phyloP scores from a whole-genome alignment of 73 alveolate genomes.

The Stentor roeselii region DNA sequence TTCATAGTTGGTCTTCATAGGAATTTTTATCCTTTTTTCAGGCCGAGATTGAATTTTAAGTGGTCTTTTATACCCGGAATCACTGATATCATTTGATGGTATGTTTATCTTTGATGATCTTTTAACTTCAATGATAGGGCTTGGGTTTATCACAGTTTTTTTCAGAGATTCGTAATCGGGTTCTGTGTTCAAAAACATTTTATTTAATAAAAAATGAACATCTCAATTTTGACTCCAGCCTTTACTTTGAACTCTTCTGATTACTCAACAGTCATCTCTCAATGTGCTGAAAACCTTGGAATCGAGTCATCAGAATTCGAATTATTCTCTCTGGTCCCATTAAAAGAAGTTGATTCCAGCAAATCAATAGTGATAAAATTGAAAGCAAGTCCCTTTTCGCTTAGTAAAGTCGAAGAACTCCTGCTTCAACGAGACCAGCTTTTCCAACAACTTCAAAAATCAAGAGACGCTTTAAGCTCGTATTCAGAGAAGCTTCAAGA shows the following conservation, averaged over 20 bases:
- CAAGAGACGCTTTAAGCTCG: conserved; percentile 1
- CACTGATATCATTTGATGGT: too few species aligned
- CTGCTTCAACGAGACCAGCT: conserved; percentile 22
- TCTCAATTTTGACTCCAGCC: conserved; percentile 20
- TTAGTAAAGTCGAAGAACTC: neutral
- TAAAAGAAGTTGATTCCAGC: neutral
- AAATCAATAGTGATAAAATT: neutral
- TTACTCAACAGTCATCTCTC: neutral
- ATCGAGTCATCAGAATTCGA: neutral
- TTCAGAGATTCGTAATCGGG: too few species aligned
- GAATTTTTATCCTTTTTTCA: too few species aligned
- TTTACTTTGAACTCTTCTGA: neutral
- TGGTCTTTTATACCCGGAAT: too few species aligned
- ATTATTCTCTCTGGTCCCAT: neutral
- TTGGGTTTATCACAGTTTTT: too few species aligned
- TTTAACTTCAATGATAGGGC: too few species aligned
- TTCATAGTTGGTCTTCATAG: too few species aligned
- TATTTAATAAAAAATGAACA: neutral
- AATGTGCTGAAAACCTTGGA: neutral
- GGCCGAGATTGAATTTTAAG: too few species aligned
- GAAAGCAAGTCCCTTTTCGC: neutral
- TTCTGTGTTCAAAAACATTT: too few species aligned
- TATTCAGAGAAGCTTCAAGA: conserved; percentile 1
- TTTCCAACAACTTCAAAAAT: neutral
- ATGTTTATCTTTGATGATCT: too few species aligned